Conservation (phyloP, 2,329 filamentous ascomycete species). For the Alternaria sp. region DNA sequence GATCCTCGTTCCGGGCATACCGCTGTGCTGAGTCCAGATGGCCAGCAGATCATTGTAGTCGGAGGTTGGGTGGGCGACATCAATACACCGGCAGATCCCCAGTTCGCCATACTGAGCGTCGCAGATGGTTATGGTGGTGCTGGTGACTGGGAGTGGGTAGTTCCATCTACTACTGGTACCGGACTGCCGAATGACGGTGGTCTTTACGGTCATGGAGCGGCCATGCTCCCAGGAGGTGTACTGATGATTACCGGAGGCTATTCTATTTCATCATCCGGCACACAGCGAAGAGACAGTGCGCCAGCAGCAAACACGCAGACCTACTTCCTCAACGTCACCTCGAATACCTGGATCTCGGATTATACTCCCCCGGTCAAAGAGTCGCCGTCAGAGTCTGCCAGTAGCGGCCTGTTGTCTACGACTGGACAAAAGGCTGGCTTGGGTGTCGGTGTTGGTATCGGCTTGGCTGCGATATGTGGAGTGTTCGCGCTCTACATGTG, state of each 20-base stretch:
- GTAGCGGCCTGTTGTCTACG: constrained; percentile 48
- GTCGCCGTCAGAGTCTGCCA: constrained; percentile 12
- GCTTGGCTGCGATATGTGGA: constrained; percentile 50
- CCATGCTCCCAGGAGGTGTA: constrained; percentile 65
- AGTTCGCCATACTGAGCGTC: constrained; percentile 78
- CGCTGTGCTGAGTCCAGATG: constrained; percentile 79
- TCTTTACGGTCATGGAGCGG: constrained; percentile 67
- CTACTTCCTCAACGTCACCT: constrained; percentile 68
- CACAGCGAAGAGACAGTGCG: constrained; percentile 44
- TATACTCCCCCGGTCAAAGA: constrained; percentile 58
- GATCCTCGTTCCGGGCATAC: constrained; percentile 91
- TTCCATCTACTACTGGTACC: constrained; percentile 59
- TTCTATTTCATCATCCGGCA: constrained; percentile 52
- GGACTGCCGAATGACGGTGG: constrained; percentile 55
- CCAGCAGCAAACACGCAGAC: constrained; percentile 52
- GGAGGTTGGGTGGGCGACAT: constrained; percentile 94
- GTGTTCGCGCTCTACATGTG: constrained; percentile 56
- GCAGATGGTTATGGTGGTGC: constrained; percentile 71
- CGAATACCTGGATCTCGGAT: constrained; percentile 62
- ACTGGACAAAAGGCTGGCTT: constrained; percentile 55
- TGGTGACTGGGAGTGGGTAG: constrained; percentile 71
- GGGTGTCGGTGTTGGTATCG: constrained; percentile 53
- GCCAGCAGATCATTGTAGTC: constrained; percentile 75
- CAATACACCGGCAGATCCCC: constrained; percentile 76
- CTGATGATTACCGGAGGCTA: constrained; percentile 69